phyloP scores from a whole-genome alignment of 2,329 filamentous ascomycete species.

The Aspergillus sp. region DNA sequence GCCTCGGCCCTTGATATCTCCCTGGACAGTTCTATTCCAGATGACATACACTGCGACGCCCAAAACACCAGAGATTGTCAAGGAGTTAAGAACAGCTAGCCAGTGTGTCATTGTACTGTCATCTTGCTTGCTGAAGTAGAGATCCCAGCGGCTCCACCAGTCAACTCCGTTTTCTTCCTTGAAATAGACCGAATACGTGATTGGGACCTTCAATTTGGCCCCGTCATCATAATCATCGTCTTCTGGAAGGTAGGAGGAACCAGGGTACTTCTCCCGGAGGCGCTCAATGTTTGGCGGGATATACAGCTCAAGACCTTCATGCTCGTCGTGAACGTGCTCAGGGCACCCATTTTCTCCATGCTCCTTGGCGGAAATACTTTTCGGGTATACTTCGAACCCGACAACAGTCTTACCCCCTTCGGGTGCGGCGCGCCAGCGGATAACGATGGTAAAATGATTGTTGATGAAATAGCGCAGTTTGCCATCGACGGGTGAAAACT shows the following conservation, averaged over 20 bases:
- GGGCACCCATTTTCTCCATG: slow-evolving; percentile 68
- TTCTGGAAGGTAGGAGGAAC: slow-evolving; percentile 60
- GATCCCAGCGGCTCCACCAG: slow-evolving; percentile 82
- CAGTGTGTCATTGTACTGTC: slow-evolving; percentile 81
- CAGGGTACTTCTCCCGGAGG: slow-evolving; percentile 55
- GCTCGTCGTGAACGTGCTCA: slow-evolving; percentile 61
- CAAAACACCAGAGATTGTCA: slow-evolving; percentile 77
- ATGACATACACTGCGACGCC: slow-evolving; percentile 81
- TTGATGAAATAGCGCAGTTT: slow-evolving; percentile 72
- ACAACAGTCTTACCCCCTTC: slow-evolving; percentile 77
- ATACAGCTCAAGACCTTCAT: slow-evolving; percentile 67
- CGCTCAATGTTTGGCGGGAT: slow-evolving; percentile 64
- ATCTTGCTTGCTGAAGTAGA: slow-evolving; percentile 86
- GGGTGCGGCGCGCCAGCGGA: slow-evolving; percentile 72
- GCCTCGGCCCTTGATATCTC: slow-evolving; percentile 74
- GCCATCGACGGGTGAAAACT: slow-evolving; percentile 59
- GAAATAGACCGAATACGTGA: slow-evolving; percentile 89
- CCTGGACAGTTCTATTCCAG: slow-evolving; percentile 72
- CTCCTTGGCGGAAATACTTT: slow-evolving; percentile 68
- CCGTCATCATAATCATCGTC: slow-evolving; percentile 62
- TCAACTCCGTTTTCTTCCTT: slow-evolving; percentile 77
- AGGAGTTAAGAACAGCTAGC: slow-evolving; percentile 83
- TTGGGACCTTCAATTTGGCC: slow-evolving; percentile 71
- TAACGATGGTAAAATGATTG: slow-evolving; percentile 84
- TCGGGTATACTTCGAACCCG: slow-evolving; percentile 86